Conservation (phyloP, 257 asterid genomes). For the Rehmannia glutinosa region DNA sequence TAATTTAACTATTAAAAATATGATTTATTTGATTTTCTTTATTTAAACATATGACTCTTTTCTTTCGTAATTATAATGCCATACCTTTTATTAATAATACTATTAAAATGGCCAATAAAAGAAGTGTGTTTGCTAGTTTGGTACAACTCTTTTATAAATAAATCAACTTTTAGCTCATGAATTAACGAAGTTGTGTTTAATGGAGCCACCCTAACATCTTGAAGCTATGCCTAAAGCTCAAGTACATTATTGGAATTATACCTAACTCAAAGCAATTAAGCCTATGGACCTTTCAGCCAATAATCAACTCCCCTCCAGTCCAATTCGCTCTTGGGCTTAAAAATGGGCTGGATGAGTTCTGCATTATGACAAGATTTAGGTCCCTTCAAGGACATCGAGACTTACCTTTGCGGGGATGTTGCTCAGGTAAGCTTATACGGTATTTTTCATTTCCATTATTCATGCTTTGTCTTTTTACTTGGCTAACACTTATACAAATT, state of each 20-base stretch:
- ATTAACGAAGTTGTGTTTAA: not conserved
- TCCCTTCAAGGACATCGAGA: no score
- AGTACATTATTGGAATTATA: not conserved
- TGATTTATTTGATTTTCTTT: not conserved
- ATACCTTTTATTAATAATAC: not conserved
- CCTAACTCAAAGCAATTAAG: not conserved
- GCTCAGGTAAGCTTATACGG: no score
- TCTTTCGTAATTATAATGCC: not conserved
- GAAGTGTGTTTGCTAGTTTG: not conserved
- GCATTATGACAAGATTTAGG: no score
- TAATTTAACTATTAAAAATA: not conserved
- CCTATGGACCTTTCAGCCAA: no score
- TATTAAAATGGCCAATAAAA: not conserved
- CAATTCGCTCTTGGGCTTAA: not conserved
- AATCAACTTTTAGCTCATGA: not conserved
- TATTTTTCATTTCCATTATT: no score
- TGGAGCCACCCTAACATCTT: conserved; percentile 4
- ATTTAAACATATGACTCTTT: no score
- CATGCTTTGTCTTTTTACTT: no score
- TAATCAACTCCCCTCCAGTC: not conserved
- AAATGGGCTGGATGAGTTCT: no score
- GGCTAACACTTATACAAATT: no score
- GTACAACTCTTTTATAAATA: not conserved
- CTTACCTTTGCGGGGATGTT: no score
- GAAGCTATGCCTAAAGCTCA: not conserved